phyloP scores from a whole-genome alignment of 1,139 yeast genomes.

The Candida mesenterica region DNA sequence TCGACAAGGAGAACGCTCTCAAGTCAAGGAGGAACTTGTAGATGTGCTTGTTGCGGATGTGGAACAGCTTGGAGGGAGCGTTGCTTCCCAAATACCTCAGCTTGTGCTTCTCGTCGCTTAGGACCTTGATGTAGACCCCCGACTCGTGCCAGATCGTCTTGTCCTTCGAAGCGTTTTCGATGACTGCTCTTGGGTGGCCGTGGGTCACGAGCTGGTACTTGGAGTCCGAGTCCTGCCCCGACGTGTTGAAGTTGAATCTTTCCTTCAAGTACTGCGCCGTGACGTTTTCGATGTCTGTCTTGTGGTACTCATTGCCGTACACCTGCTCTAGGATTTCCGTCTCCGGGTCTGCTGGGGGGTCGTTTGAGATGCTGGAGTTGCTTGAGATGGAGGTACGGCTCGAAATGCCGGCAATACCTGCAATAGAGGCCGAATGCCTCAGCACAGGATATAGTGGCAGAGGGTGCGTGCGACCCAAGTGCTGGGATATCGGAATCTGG shows the following conservation, averaged over 20 bases:
- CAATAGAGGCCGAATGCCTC: no score
- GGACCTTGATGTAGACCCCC: constrained; percentile 24
- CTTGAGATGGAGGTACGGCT: neutral
- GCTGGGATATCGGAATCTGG: no score
- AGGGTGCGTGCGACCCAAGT: no score
- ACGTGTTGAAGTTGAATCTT: constrained; percentile 26
- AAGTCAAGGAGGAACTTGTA: constrained; percentile 25
- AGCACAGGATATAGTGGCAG: no score
- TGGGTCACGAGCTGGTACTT: constrained; percentile 25
- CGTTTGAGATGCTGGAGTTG: neutral
- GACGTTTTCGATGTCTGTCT: constrained; percentile 13
- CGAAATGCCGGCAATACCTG: neutral
- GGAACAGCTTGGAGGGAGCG: constrained; percentile 15
- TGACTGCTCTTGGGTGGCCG: constrained; percentile 29
- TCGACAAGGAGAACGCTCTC: constrained; percentile 35
- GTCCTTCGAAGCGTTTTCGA: constrained; percentile 20
- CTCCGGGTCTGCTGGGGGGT: neutral
- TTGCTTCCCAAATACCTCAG: constrained; percentile 14
- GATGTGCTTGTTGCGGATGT: constrained; percentile 16
- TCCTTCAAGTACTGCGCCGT: constrained; percentile 25
- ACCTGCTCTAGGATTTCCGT: constrained; percentile 2
- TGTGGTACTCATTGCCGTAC: constrained; percentile 4
- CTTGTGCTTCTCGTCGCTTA: constrained; percentile 13
- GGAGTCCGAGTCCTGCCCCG: constrained; percentile 19
- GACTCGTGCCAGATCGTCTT: constrained; percentile 28